These are phyloP conservation scores for Phylloporus sp. DNA, from an alignment of 768 basidiomycete species.

Conservation along the genomic window DNA sequence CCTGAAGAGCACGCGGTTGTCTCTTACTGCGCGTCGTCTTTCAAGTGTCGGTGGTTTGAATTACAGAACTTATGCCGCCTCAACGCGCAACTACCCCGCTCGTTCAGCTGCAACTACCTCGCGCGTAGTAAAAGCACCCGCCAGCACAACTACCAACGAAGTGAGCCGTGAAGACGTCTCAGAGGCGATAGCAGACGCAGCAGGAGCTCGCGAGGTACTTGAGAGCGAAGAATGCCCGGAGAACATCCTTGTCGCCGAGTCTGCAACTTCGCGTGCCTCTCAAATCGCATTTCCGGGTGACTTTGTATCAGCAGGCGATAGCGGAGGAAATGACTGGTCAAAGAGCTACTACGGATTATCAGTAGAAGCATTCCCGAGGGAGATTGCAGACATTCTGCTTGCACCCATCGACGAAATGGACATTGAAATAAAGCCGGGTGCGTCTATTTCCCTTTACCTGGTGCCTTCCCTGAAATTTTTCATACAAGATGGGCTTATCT, in stretches of 20 bases:
- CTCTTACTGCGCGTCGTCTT: constrained; percentile 7
- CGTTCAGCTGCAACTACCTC: constrained; percentile 21
- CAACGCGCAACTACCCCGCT: constrained; percentile 25
- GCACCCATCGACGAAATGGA: constrained; percentile 73
- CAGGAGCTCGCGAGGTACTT: constrained; percentile 11
- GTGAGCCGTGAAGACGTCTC: constrained; percentile 16
- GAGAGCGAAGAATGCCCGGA: constrained; percentile 17
- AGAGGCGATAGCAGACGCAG: constrained; percentile 20
- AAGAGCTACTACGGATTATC: constrained; percentile 83
- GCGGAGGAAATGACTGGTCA: constrained; percentile 71
- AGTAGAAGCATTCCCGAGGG: constrained; percentile 69
- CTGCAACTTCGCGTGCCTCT: constrained; percentile 9
- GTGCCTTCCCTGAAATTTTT: not conserved
- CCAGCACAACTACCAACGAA: constrained; percentile 29
- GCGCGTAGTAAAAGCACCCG: constrained; percentile 25
- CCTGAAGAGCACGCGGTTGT: constrained; percentile 7
- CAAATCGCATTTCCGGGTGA: constrained; percentile 29
- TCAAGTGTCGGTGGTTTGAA: not conserved
- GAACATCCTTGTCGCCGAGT: constrained; percentile 3
- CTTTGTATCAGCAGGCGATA: constrained; percentile 19
- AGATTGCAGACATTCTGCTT: constrained; percentile 67
- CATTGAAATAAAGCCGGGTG: constrained; percentile 93
- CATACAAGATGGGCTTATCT: constrained; percentile 78
- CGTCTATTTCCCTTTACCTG: constrained; percentile 14
- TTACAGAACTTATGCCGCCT: constrained; percentile 15